A percentile compares a stretch with the other conserved stretches of the same genome.
Conservation (phyloP, 139 green algal genomes). For the Mesostigma viride region DNA sequence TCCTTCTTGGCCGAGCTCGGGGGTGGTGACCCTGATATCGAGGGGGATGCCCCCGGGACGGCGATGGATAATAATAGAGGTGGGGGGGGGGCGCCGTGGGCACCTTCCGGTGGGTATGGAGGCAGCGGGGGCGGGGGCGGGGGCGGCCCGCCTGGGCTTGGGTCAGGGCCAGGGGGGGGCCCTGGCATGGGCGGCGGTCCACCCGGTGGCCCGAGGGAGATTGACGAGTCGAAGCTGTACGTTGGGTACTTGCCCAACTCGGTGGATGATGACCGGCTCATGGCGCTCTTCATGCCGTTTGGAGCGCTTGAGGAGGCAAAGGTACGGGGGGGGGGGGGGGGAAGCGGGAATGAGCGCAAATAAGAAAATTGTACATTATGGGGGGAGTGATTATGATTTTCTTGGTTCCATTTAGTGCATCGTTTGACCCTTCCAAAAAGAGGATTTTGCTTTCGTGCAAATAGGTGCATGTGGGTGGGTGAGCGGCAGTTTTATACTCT, state of each 20-base stretch:
- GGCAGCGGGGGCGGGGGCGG: no score
- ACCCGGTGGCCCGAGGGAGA: slow-evolving; percentile 3
- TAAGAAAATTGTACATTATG: no score
- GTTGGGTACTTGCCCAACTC: slow-evolving; percentile 24
- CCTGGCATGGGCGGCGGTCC: not conserved
- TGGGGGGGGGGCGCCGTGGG: not conserved
- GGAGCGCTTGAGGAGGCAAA: slow-evolving; percentile 25
- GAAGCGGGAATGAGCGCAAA: no score
- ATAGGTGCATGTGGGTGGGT: no score
- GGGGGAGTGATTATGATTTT: no score
- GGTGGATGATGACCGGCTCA: slow-evolving; percentile 19
- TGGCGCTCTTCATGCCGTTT: slow-evolving; percentile 23
- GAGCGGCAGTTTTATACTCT: no score
- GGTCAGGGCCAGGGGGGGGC: not conserved
- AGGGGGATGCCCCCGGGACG: not conserved
- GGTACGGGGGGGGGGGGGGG: no score
- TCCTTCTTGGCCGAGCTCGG: slow-evolving; percentile 79
- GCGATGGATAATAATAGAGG: not conserved
- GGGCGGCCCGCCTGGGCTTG: not conserved
- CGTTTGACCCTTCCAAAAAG: no score
- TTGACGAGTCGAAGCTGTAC: slow-evolving; percentile 35
- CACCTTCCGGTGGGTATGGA: not conserved
- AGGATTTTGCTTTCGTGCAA: no score
- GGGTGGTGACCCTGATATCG: slow-evolving; percentile 16
- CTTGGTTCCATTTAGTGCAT: no score